Conservation (phyloP, 2,329 filamentous ascomycete genomes). For the Neopestalotiopsis rosae region DNA sequence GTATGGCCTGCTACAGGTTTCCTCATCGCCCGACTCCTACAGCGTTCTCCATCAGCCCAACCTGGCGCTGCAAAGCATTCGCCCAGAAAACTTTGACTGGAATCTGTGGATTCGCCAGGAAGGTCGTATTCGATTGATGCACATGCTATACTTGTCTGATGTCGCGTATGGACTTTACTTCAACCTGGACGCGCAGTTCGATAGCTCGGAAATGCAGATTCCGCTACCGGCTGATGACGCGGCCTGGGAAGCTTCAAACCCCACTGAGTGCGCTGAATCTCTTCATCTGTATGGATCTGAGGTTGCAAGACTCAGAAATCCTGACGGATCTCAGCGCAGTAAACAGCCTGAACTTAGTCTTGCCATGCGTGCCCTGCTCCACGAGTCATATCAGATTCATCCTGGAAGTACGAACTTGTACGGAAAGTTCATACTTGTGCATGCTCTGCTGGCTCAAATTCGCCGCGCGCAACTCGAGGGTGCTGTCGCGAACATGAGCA, state of each 20-base stretch:
- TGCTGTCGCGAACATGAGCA: constrained; percentile 39
- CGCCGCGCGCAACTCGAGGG: constrained; percentile 48
- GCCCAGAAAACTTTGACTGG: constrained; percentile 67
- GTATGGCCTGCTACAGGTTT: constrained; percentile 60
- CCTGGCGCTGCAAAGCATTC: constrained; percentile 50
- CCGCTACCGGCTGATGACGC: constrained; percentile 77
- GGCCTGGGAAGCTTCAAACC: constrained; percentile 70
- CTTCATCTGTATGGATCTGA: constrained; percentile 66
- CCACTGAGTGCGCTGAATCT: constrained; percentile 66
- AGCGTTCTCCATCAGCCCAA: constrained; percentile 67
- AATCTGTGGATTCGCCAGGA: constrained; percentile 73
- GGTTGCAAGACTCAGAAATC: constrained; percentile 60
- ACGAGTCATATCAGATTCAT: constrained; percentile 63
- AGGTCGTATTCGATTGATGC: constrained; percentile 68
- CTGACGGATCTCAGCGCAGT: constrained; percentile 64
- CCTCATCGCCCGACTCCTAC: constrained; percentile 52
- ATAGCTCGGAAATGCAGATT: constrained; percentile 67
- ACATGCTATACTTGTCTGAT: constrained; percentile 69
- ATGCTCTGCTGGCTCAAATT: constrained; percentile 70
- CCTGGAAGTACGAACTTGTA: constrained; percentile 73
- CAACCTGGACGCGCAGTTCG: constrained; percentile 68
- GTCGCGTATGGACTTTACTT: constrained; percentile 73
- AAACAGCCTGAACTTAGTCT: constrained; percentile 70
- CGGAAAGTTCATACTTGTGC: constrained; percentile 76
- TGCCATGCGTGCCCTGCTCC: constrained; percentile 65